Percentiles rank a stretch among this genome's conserved stretches.
phyloP scores from a whole-genome alignment of 2,329 filamentous ascomycete species.

The Fusarium pseudograminearum region DNA sequence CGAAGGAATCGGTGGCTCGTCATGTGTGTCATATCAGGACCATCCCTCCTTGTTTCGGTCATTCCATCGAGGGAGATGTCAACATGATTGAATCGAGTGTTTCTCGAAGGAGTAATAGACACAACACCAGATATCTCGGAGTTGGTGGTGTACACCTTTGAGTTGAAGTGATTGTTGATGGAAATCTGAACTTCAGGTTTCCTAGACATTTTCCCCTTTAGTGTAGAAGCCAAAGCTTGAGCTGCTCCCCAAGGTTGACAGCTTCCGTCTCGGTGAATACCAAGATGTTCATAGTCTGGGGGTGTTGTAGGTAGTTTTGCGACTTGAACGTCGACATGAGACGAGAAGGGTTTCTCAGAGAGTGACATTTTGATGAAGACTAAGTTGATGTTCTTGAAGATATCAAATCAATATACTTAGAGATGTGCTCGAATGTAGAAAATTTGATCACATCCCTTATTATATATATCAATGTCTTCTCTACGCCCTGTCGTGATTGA shows the following conservation, averaged over 20 bases:
- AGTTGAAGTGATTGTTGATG: slow-evolving; percentile 42
- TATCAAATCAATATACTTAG: background rate
- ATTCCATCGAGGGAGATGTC: slow-evolving; percentile 39
- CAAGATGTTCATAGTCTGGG: slow-evolving; percentile 36
- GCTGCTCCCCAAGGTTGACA: slow-evolving; percentile 29
- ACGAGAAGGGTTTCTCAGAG: slow-evolving; percentile 15
- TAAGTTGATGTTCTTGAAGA: background rate
- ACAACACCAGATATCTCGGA: slow-evolving; percentile 42
- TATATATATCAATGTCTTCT: background rate
- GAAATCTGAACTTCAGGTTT: slow-evolving; percentile 26
- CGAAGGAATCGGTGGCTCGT: slow-evolving; percentile 42
- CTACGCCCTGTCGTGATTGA: slow-evolving; percentile 38
- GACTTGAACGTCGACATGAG: slow-evolving; percentile 29
- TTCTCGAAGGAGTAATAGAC: slow-evolving; percentile 22
- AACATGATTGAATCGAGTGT: slow-evolving; percentile 32
- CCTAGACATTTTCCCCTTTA: slow-evolving; percentile 22
- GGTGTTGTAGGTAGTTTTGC: slow-evolving; percentile 26
- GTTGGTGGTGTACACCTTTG: slow-evolving; percentile 44
- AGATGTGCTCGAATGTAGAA: background rate
- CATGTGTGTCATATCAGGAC: slow-evolving; percentile 36
- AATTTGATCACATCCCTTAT: background rate
- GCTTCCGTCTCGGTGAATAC: slow-evolving; percentile 21
- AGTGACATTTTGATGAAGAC: slow-evolving; percentile 16
- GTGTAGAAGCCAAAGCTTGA: slow-evolving; percentile 10
- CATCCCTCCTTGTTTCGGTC: slow-evolving; percentile 37